Evolutionary conservation across 352 stramenopile species (phyloP).

Genomic region (Pythium aphanidermatum): DNA sequence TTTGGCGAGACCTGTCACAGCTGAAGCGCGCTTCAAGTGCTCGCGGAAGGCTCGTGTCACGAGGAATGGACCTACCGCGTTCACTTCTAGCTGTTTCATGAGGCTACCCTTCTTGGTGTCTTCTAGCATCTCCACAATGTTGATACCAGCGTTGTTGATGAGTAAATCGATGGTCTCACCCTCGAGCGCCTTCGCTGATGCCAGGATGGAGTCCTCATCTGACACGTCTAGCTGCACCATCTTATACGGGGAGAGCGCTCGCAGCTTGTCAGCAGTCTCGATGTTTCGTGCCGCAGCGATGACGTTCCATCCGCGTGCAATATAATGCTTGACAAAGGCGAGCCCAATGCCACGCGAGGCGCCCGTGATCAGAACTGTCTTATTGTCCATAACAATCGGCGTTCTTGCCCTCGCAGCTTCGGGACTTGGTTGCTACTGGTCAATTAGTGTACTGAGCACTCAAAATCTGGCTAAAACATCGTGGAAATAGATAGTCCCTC

Average conservation of each 20-base stretch:
- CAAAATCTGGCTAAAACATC: too few relatives aligned
- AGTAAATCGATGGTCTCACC: constrained; percentile 47
- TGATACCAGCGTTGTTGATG: constrained; percentile 70
- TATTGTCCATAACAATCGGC: constrained; percentile 26
- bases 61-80: constrained; percentile 60
- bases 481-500: too few relatives aligned
- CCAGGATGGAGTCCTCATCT: constrained; percentile 46
- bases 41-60: constrained; percentile 50
- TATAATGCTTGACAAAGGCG: constrained; percentile 36
- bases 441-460: too few relatives aligned
- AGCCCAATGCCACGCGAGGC: constrained; percentile 50
- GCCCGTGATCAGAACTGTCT: constrained; percentile 56
- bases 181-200: constrained; percentile 30
- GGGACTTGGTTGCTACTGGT: too few relatives aligned
- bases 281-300: constrained; percentile 40
- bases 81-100: constrained; percentile 69
- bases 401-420: too few relatives aligned
- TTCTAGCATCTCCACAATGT: constrained; percentile 17
- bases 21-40: constrained; percentile 38
- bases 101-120: constrained; percentile 46
- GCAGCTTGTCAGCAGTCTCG: constrained; percentile 28
- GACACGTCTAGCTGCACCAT: constrained; percentile 43
- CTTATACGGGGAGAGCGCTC: constrained; percentile 34
- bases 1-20: constrained; percentile 28
- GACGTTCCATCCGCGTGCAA: constrained; percentile 37